phyloP scores from a whole-genome alignment of 352 stramenopile genomes.

The Phytophthora pluvialis region DNA sequence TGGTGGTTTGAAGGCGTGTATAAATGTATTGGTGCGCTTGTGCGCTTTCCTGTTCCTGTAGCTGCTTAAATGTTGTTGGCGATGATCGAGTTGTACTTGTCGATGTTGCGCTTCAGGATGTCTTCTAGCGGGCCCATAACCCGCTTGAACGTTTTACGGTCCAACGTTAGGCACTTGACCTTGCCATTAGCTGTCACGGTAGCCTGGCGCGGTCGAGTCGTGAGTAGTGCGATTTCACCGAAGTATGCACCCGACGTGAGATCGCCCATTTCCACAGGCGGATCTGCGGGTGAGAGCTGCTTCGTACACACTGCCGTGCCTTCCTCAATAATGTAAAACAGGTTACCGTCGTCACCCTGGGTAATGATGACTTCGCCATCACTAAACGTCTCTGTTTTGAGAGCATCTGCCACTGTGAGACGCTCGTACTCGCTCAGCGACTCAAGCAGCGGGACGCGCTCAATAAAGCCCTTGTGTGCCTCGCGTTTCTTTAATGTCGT shows the following conservation, averaged over 20 bases:
- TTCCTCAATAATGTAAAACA: conserved; percentile 93
- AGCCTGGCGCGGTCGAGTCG: conserved; percentile 91
- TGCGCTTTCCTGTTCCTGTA: conserved; percentile 29
- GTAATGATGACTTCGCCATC: conserved; percentile 92
- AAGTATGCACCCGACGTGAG: conserved; percentile 95
- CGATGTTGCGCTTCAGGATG: conserved; percentile 92
- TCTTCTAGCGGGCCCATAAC: conserved; percentile 91
- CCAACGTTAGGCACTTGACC: conserved; percentile 91
- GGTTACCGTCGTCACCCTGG: conserved; percentile 88
- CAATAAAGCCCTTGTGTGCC: conserved; percentile 88
- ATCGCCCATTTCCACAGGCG: conserved; percentile 85
- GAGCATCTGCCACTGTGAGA: conserved; percentile 87
- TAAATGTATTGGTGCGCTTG: conserved; percentile 39
- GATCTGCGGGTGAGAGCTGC: conserved; percentile 74
- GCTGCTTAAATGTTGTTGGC: conserved; percentile 88
- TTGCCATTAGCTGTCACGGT: conserved; percentile 87
- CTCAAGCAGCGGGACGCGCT: conserved; percentile 90
- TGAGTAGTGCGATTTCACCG: conserved; percentile 95
- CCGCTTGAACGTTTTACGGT: conserved; percentile 93
- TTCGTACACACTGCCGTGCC: conserved; percentile 83
- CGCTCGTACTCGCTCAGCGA: conserved; percentile 92
- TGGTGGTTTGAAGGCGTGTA: conserved; percentile 32
- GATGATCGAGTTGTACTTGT: conserved; percentile 92
- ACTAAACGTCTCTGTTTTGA: conserved; percentile 83
- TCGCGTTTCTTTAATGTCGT: conserved; percentile 91